A percentile compares a stretch with the other conserved stretches of the same genome.
Conservation (phyloP, 1,284 basidiomycete genomes). For the Leccinum glutinopallens region DNA sequence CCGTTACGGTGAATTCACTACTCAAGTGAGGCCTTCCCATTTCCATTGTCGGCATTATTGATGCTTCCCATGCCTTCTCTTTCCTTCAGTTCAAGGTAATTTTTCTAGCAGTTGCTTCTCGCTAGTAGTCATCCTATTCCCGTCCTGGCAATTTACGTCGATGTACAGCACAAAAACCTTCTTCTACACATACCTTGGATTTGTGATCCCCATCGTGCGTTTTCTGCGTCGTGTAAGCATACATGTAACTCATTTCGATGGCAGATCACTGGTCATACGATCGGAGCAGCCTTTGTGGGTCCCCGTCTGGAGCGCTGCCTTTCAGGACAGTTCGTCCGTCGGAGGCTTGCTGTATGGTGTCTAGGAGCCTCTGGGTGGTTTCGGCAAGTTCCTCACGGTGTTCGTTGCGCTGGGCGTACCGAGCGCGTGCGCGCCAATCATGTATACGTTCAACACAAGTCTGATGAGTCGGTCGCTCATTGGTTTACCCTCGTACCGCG, state of each 20-base stretch:
- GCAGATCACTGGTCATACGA: conserved; percentile 58
- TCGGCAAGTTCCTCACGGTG: conserved; percentile 56
- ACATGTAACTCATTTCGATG: conserved; percentile 3
- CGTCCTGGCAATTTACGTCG: conserved; percentile 1
- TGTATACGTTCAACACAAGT: conserved; percentile 77
- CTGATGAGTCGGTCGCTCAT: conserved; percentile 60
- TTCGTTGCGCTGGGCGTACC: conserved; percentile 51
- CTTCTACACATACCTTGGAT: conserved; percentile 64
- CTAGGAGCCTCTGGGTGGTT: conserved; percentile 51
- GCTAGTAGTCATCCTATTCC: conserved; percentile 4
- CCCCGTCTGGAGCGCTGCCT: conserved; percentile 58
- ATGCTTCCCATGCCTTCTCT: too few relatives aligned
- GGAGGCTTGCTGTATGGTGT: conserved; percentile 62
- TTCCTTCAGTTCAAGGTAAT: too few relatives aligned
- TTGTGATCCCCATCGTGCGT: conserved; percentile 58
- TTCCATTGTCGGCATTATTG: too few relatives aligned
- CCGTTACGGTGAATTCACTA: too few relatives aligned
- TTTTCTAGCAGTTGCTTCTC: too few relatives aligned
- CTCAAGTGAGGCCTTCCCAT: too few relatives aligned
- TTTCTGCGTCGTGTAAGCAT: conserved; percentile 1
- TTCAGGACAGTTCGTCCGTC: conserved; percentile 54
- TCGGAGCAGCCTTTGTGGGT: conserved; percentile 70
- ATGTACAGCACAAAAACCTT: conserved; percentile 53
- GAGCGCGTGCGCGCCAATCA: conserved; percentile 65
- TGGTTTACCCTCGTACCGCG: conserved; percentile 61